Conservation (phyloP, 306 rosid genomes). For the Acacia acuminata region DNA sequence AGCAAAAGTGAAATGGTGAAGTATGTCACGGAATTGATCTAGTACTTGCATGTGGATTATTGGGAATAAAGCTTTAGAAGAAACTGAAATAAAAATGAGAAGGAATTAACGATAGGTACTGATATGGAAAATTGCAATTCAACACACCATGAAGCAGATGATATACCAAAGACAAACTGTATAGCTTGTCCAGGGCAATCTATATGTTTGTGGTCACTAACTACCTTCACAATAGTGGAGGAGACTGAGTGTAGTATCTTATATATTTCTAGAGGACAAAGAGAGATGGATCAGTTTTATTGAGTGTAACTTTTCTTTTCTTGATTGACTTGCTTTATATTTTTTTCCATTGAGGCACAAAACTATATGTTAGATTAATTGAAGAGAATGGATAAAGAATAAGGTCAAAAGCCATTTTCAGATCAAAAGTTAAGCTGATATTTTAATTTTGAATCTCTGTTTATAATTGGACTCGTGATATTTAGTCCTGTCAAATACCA, state of each 20-base stretch:
- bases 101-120: background rate
- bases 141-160: background rate
- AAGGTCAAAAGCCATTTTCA: background rate
- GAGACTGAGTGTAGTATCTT: background rate
- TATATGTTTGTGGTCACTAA: background rate
- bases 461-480: background rate
- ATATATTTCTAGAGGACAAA: background rate
- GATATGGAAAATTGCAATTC: background rate
- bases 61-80: conserved; percentile 34
- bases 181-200: background rate
- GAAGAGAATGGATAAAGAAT: background rate
- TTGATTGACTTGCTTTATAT: background rate
- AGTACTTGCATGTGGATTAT: conserved; percentile 89
- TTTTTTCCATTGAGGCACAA: background rate
- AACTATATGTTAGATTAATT: background rate
- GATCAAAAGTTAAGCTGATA: background rate
- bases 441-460: no score
- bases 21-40: conserved; percentile 28
- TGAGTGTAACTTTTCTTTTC: background rate
- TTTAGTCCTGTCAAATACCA: background rate
- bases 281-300: background rate
- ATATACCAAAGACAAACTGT: background rate
- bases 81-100: no score
- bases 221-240: background rate
- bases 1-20: background rate